phyloP scores from a whole-genome alignment of 2,329 filamentous ascomycete genomes.

The Ophiosphaerella narmari region DNA sequence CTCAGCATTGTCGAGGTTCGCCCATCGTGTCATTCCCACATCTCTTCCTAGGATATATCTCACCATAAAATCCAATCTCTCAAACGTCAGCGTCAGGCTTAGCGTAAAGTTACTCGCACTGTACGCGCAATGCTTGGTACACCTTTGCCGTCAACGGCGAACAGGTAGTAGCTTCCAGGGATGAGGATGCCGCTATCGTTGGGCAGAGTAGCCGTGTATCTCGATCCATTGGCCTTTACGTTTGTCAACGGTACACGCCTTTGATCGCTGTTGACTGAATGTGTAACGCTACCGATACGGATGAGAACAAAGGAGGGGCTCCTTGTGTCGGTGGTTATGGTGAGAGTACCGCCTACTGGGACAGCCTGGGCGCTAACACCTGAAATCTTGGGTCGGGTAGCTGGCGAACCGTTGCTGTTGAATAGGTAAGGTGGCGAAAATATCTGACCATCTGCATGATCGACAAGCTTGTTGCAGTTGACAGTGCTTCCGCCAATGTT shows the following conservation, averaged over 20 bases:
- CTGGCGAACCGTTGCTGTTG: constrained; percentile 24
- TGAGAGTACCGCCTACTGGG: constrained; percentile 23
- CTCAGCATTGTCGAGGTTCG: too few species aligned
- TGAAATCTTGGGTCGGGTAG: constrained; percentile 22
- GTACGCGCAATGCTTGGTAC: constrained; percentile 28
- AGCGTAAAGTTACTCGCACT: constrained; percentile 19
- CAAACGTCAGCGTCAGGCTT: too few species aligned
- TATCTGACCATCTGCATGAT: constrained; percentile 33
- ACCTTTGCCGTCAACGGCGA: constrained; percentile 21
- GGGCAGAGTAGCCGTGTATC: constrained; percentile 22
- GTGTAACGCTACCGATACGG: constrained; percentile 34
- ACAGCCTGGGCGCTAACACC: constrained; percentile 16
- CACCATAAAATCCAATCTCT: too few species aligned
- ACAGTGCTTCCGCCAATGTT: constrained; percentile 19
- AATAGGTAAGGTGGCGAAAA: constrained; percentile 37
- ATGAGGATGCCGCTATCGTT: constrained; percentile 27
- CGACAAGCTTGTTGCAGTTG: constrained; percentile 34
- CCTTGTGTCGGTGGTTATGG: constrained; percentile 11
- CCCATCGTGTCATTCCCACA: too few species aligned
- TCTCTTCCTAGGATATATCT: too few species aligned
- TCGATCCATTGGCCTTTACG: constrained; percentile 8
- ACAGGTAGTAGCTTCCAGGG: constrained; percentile 32
- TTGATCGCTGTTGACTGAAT: constrained; percentile 37
- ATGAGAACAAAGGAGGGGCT: constrained; percentile 20
- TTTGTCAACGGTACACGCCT: constrained; percentile 24